Evolutionary conservation across 2,329 filamentous ascomycete species (phyloP), one percentile per base, ranked within the genome.

Genomic region (Trichoderma gracile): DNA sequence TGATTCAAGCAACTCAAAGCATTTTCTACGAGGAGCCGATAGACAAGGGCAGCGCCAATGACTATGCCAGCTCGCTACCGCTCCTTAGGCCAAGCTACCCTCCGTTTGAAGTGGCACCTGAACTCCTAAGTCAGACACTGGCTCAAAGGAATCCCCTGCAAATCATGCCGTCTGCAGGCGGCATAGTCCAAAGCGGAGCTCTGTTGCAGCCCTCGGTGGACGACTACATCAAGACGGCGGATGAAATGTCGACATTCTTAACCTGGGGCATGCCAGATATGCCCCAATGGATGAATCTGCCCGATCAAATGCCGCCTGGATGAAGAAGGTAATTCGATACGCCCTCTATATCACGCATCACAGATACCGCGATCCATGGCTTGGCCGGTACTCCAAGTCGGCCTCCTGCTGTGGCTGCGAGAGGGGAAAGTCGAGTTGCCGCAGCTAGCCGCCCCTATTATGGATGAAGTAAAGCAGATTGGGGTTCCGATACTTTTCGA

Each of bases 211-310:
- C 67, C 7, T 68, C 70, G 5, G 67, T 66, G 2, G 67, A 69
- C 43, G 70, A 72, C 25, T 71, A 72, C 54, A 69, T 71, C 49
- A 67, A 67, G 42, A 66, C 68, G 17, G 71, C 71, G 4, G 70
- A 69, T 47, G 69, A 72, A 53, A 72, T 72, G 69, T 70, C 69
- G 8, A 61, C 66, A 15, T 68, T 68, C 45, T 54, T 72, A 30
- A 72, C 70, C 15, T 71, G 70, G 70, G 63, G 66, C 10, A 66
- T 67, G 57, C 64, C 64, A 14, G 69, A 69, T 15, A 55, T 70
- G 8, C 65, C 69, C n/a, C 40, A 40, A 17, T 65, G 63, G 63
- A 50, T 62, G 12, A 53, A 58, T n/a, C 3, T 66, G 1, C 15
- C 57, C 23, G 59, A 57, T 17, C 63, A 54, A 45, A 57, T 71